Base-by-base conservation (phyloP, 106 monocot genomes). In the Dendrobium huoshanense region DNA sequence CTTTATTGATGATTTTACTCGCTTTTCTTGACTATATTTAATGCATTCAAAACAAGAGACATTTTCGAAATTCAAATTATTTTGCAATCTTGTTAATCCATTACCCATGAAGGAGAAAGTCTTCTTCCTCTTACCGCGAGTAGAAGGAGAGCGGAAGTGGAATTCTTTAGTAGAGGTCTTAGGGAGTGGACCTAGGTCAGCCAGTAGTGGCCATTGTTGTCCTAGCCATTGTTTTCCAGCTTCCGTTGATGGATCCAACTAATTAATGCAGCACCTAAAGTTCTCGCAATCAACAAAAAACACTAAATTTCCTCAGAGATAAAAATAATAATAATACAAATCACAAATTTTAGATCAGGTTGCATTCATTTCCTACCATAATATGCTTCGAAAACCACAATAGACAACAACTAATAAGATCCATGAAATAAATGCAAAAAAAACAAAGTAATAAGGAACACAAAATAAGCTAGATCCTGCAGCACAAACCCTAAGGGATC, bases 141-240 rank as follows among this genome's bases (percentile, higher is more conserved):
- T 2, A 37, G 37, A 37, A 37, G 37, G 37, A 37, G 37, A 37
- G 37, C 37, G 37, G 2, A 37, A 37, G 37, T 37, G 37, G 37
- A 37, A 37, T 37, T 37, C 37, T 1, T 37, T 37, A 37, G 37
- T 2, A 37, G 37, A 37, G 37, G 37, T 2, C 37, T 37, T 37
- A 1, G 37, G 37, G 37, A 37, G 37, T 37, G 2, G 37, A 37
- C 37, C 1, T 37, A 37, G 37, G 37, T 1, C 37, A 37, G 37
- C 27, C 82, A 1, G 82, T 77, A 49, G 82, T 82, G 45, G 81
- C 81, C 81, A 74, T 74, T 7, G 81, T 74, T 25, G 81, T 75
- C 33, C 75, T 81, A 8, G 81, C 79, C 79, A 67, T 79, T 61
- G 73, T 48, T 76, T 22, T 76, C 44, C 25, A 22, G 24, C 19